Conservation (phyloP, 371 early-diverging fungal genomes). For the Actinomucor elegans region DNA sequence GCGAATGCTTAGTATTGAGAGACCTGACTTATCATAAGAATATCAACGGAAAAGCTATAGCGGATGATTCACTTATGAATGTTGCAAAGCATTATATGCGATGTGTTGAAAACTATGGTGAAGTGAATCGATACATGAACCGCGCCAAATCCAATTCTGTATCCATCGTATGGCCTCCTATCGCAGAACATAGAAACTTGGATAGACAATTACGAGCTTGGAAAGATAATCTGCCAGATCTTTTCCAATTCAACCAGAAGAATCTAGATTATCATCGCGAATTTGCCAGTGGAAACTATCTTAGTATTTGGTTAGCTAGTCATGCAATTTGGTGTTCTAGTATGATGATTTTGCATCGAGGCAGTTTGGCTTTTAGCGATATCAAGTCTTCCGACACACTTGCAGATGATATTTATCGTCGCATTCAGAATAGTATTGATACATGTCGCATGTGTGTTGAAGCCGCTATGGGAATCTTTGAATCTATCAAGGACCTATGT, state of each 20-base stretch:
- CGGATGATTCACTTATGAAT: conserved; percentile 38
- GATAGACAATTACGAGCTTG: conserved; percentile 46
- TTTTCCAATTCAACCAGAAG: conserved; percentile 28
- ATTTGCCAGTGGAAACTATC: conserved; percentile 28
- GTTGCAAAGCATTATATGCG: conserved; percentile 31
- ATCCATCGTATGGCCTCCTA: conserved; percentile 49
- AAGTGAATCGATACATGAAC: conserved; percentile 52
- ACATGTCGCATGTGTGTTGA: conserved; percentile 39
- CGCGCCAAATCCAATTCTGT: conserved; percentile 40
- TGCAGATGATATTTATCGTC: conserved; percentile 19
- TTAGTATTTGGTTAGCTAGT: conserved; percentile 34
- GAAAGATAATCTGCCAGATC: conserved; percentile 34
- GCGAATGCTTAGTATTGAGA: conserved; percentile 44
- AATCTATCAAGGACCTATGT: conserved; percentile 35
- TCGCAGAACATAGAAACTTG: conserved; percentile 48
- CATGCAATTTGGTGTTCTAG: conserved; percentile 44
- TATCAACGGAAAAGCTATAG: conserved; percentile 16
- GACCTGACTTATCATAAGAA: conserved; percentile 25
- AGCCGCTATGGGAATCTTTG: conserved; percentile 37
- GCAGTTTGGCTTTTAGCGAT: conserved; percentile 41
- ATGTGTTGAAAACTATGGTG: conserved; percentile 39
- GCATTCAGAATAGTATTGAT: conserved; percentile 34
- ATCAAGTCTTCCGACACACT: conserved; percentile 14
- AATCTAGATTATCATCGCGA: conserved; percentile 32
- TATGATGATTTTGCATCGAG: conserved; percentile 43